These are phyloP conservation scores for Pseudovirgaria hyperparasitica DNA, from an alignment of 2,329 filamentous ascomycete genomes.

Conservation along the genomic window DNA sequence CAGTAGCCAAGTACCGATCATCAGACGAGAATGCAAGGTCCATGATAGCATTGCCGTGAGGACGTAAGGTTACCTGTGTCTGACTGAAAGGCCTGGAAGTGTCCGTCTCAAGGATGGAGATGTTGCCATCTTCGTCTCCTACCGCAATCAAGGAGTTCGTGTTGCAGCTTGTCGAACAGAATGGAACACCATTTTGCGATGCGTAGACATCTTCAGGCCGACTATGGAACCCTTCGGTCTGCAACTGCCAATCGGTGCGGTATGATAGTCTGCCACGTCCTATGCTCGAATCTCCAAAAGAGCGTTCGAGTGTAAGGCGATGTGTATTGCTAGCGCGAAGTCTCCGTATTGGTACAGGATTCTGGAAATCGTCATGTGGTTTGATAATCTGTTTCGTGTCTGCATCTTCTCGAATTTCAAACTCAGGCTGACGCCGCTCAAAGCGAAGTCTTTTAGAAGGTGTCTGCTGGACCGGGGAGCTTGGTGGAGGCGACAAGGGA, in stretches of 20 bases:
- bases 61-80: conserved; percentile 45
- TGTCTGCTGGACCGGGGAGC: conserved; percentile 27
- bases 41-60: conserved; percentile 60
- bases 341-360: conserved; percentile 23
- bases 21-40: conserved; percentile 57
- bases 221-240: conserved; percentile 48
- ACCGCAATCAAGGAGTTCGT: conserved; percentile 56
- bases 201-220: conserved; percentile 40
- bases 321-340: conserved; percentile 20
- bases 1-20: conserved; percentile 53
- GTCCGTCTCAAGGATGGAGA: conserved; percentile 50
- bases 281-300: conserved; percentile 31
- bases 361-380: conserved; percentile 8
- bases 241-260: conserved; percentile 42
- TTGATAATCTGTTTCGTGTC: conserved; percentile 5
- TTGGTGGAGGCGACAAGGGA: conserved; percentile 27
- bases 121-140: conserved; percentile 55
- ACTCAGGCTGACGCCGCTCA: conserved; percentile 14
- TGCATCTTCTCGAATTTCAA: conserved; percentile 20
- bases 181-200: conserved; percentile 39
- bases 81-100: conserved; percentile 41
- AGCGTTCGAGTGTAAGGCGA: conserved; percentile 30
- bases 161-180: conserved; percentile 54
- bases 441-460: conserved; percentile 25
- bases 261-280: conserved; percentile 27